These are phyloP conservation scores for Fusarium virguliforme DNA, from an alignment of 2,329 filamentous ascomycete species.

Conservation along the genomic window DNA sequence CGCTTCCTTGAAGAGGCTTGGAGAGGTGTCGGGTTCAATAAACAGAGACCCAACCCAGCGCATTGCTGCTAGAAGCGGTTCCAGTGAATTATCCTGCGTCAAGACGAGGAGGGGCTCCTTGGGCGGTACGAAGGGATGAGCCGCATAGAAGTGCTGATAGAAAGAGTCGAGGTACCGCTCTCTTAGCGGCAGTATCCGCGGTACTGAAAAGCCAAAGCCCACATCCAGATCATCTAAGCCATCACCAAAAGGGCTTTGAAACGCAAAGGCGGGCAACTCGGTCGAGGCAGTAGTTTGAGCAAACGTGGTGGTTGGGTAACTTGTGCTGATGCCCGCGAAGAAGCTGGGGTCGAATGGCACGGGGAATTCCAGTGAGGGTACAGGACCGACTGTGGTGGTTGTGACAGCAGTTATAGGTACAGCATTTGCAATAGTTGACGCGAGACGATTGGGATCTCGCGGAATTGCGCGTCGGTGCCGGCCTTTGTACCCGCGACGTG, in stretches of 20 bases:
- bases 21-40: slow-evolving; percentile 63
- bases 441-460: slow-evolving; percentile 29
- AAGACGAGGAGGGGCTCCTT: slow-evolving; percentile 65
- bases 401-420: background rate
- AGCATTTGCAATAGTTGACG: slow-evolving; percentile 50
- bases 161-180: slow-evolving; percentile 72
- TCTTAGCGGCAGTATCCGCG: slow-evolving; percentile 54
- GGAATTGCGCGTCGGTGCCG: slow-evolving; percentile 54
- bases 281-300: background rate
- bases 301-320: background rate
- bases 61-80: slow-evolving; percentile 68
- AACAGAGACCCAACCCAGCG: slow-evolving; percentile 71
- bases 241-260: slow-evolving; percentile 55
- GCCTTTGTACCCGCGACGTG: slow-evolving; percentile 81
- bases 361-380: background rate
- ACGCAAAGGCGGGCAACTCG: background rate
- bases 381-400: background rate
- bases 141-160: slow-evolving; percentile 70
- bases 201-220: slow-evolving; percentile 23
- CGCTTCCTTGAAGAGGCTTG: slow-evolving; percentile 72
- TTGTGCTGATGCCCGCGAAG: slow-evolving; percentile 5
- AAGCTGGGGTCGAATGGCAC: slow-evolving; percentile 35
- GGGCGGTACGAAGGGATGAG: slow-evolving; percentile 72
- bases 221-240: slow-evolving; percentile 33
- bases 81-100: slow-evolving; percentile 63